Evolutionary conservation across 331 rosid genomes (phyloP).

Genomic region (Ulmus americana): DNA sequence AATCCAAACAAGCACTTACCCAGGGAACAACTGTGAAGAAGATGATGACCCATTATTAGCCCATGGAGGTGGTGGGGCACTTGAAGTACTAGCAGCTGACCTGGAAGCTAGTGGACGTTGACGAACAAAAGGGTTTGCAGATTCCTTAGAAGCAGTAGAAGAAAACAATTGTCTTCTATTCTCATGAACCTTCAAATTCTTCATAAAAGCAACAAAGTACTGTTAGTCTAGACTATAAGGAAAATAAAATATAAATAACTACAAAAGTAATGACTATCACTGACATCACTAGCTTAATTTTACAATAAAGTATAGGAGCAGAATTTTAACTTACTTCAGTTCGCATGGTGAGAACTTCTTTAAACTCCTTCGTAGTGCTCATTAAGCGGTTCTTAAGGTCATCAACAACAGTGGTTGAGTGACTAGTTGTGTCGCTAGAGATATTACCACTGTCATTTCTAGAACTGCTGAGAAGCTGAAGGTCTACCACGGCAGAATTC

Average conservation of each 20-base stretch:
- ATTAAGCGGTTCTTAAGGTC: constrained; percentile 82
- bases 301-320: constrained; percentile 10
- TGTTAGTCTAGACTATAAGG: constrained; percentile 8
- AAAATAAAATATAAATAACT: neutral
- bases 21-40: constrained; percentile 42
- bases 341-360: constrained; percentile 91
- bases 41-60: constrained; percentile 49
- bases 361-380: constrained; percentile 86
- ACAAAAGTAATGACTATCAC: neutral
- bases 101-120: constrained; percentile 77
- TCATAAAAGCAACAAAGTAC: constrained; percentile 24
- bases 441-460: constrained; percentile 59
- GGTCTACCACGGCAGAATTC: constrained; percentile 87
- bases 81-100: constrained; percentile 61
- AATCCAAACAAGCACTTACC: constrained; percentile 37
- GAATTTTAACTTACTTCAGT: constrained; percentile 54
- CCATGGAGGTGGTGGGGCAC: constrained; percentile 75
- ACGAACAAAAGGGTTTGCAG: constrained; percentile 88
- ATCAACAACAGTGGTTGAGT: constrained; percentile 85
- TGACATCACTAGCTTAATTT: neutral
- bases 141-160: constrained; percentile 58
- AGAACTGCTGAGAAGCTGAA: constrained; percentile 58
- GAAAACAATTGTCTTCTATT: constrained; percentile 83
- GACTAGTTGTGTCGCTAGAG: constrained; percentile 76
- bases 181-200: constrained; percentile 89